Evolutionary conservation across 2,329 filamentous ascomycete genomes (phyloP), one percentile per base, ranked within the genome.

Genomic region (Ophiostoma sp.): DNA sequence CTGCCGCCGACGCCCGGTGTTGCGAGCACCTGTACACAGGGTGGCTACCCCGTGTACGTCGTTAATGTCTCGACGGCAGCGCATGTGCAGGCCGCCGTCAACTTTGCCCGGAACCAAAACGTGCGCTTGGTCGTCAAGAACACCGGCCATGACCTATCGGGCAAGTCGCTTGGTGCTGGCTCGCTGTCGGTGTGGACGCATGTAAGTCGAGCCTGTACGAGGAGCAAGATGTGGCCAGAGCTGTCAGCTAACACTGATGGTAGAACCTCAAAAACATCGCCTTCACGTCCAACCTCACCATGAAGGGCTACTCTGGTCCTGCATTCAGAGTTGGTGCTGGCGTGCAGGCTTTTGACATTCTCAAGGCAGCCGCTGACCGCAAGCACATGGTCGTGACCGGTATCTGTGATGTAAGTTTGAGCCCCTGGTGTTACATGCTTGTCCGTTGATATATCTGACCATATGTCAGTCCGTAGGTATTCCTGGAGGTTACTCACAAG

Each of bases 151-250:
- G 87, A 89, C 76, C 85, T 84, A 75, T 82, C 86, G 42, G 90
- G 90, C 55, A 87, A 88, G 57, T 89, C 87, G 0, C 89, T 89
- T 0, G 91, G 90, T n/a, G 86, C 85, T 28, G 89, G 89, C 1
- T 83, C 86, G 0, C 78, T 90, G 3, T 83, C 84, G 3, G 81
- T 90, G 70, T 90, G 89, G 84, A 89, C 85, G 9, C 87, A 89
- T 61, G 69, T 70, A 22, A 57, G 73, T 57, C 39, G 6, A 12
- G 39, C 12, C 6, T 42, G 39, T 36, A n/a, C 50, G 70, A 19
- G 39, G 59, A n/a, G 1, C 28, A 6, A 45, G 19, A 66, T 11
- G 9, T 11, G 39, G 19, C 9, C 39, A 15, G 7, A 8, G 15
- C 4, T 8, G n/a, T 12, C 15, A 31, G 52, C 8, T 57, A 17